A percentile compares a stretch with the other conserved stretches of the same genome.
Evolutionary conservation across 257 asterid species (phyloP).

Genomic region (Marsdenia floribunda): DNA sequence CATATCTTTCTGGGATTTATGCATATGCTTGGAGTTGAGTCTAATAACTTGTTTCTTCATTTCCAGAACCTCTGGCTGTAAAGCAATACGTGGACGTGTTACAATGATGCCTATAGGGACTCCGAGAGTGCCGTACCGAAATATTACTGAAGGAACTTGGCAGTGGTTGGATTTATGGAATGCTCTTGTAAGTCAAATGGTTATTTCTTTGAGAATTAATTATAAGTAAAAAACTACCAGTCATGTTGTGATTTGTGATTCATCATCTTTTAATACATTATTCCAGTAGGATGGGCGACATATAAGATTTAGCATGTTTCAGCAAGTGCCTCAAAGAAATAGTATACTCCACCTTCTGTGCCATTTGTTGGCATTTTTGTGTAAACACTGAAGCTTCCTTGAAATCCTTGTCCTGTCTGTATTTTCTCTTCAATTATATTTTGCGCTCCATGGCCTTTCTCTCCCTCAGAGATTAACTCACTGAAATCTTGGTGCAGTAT

Average conservation of each 20-base stretch:
- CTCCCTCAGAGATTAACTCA: constrained; percentile 7
- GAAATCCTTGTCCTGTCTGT: not conserved
- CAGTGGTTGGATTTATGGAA: constrained; percentile 94
- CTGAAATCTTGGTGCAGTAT: constrained; percentile 50
- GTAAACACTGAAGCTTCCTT: not conserved
- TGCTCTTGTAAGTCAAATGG: constrained; percentile 74
- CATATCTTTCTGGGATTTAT: not conserved
- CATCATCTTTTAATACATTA: not conserved
- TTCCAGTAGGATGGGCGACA: not conserved
- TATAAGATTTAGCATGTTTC: not conserved
- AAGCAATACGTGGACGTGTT: constrained; percentile 54
- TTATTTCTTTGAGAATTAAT: not conserved
- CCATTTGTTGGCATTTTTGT: not conserved
- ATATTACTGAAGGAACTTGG: constrained; percentile 69
- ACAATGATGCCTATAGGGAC: constrained; percentile 96
- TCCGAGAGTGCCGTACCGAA: constrained; percentile 84
- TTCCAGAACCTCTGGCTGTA: constrained; percentile 35
- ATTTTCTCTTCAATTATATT: not conserved
- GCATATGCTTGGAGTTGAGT: constrained; percentile 1
- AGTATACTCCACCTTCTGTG: not conserved
- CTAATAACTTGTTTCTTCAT: constrained; percentile 16
- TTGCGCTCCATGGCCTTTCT: not conserved
- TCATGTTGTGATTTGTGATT: not conserved
- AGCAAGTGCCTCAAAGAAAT: not conserved
- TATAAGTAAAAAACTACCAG: not conserved